Evolutionary conservation across 805 yeast genomes (phyloP), one percentile per base, ranked within the genome.

Genomic region (Lipomyces yamadae): DNA sequence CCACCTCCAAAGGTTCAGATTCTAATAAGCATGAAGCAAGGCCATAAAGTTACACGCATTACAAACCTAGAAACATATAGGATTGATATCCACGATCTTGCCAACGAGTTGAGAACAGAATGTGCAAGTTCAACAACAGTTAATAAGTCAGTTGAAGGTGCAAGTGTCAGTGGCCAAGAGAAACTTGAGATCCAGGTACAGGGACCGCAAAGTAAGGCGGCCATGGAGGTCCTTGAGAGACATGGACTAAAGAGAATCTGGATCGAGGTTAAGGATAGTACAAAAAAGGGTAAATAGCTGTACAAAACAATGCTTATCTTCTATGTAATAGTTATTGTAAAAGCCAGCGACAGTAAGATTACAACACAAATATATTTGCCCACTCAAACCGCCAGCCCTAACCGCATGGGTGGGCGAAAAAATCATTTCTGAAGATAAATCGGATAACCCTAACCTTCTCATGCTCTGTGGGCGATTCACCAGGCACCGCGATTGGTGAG

Each of bases 101-200:
- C 96, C 1, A 86, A 85, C 37, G 89, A 86, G 56, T 78, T 94
- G 69, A 86, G 89, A 66, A 86, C 86, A 29, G 87, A 87, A 70
- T 95, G 98, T 76, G 93, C 97, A 11, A 97, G 97, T 0, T 91
- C 98, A 0, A 84, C 95, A 0, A 87, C 97, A 0, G 82, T 90
- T 10, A 60, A 56, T 24, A 69, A 72, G 33, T 70, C 78, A 2
- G 63, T 70, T 5, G 78, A 75, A 54, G 67, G 69, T 10, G 45
- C 64, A 7, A 33, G 57, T 18, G 66, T 61, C n/a, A 64, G 62
- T 10, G 88, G 88, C 0, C 86, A 85, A 35, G 84, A 86, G 15
- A 84, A 84, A 52, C 76, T 81, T 53, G 96, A 91, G 73, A 92
- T 95, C 3, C 83, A 87, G 58, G 96, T 95, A 1, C 98, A 95